Evolutionary conservation across 805 yeast genomes (phyloP).

Genomic region (Starmerella scarabaei): DNA sequence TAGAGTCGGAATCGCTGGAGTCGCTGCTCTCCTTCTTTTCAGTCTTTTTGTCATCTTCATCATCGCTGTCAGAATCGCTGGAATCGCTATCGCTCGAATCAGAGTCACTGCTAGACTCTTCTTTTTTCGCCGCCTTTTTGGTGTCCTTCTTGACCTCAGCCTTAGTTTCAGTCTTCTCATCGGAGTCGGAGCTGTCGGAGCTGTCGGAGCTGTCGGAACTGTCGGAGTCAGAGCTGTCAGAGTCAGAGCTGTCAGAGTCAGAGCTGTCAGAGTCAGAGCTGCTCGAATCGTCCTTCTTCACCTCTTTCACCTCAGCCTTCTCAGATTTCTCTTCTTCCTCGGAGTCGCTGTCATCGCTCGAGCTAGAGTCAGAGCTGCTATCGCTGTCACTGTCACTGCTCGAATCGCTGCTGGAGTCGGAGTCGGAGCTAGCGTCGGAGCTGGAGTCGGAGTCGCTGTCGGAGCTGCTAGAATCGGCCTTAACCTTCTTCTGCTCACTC

Average conservation of each 20-base stretch:
- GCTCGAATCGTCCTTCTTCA: neutral
- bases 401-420: neutral
- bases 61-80: constrained; percentile 21
- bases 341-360: neutral
- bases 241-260: neutral
- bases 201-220: neutral
- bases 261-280: neutral
- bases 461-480: constrained; percentile 2
- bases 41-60: constrained; percentile 9
- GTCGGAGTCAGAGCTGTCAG: neutral
- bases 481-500: constrained; percentile 7
- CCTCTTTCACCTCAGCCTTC: neutral
- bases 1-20: constrained; percentile 22
- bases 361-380: neutral
- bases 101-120: constrained; percentile 24
- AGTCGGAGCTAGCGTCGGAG: constrained; percentile 16
- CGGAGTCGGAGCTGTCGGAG: constrained; percentile 1
- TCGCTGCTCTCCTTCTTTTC: constrained; percentile 19
- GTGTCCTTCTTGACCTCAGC: constrained; percentile 16
- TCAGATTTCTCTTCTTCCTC: neutral
- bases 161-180: constrained; percentile 1
- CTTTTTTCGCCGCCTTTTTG: neutral
- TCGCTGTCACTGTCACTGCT: neutral
- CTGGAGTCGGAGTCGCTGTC: constrained; percentile 18
- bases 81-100: constrained; percentile 21